Conservation (phyloP, 148 eudicot genomes). For the Amaranthus palmeri region DNA sequence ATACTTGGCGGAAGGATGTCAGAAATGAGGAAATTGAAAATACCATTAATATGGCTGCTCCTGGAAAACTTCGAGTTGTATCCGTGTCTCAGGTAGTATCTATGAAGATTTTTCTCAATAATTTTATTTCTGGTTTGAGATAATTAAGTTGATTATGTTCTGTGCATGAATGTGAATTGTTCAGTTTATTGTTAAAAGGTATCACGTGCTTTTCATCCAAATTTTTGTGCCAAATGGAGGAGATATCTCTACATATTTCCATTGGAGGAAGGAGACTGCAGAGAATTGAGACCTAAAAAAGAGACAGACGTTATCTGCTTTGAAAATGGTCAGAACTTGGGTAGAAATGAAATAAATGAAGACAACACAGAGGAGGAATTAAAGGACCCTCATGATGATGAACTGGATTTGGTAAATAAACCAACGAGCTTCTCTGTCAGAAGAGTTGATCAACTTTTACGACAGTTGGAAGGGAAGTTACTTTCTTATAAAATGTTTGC, state of each 20-base stretch:
- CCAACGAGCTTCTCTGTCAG: constrained; percentile 47
- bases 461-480: constrained; percentile 71
- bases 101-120: not conserved
- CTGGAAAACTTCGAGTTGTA: constrained; percentile 63
- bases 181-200: constrained; percentile 41
- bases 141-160: constrained; percentile 8
- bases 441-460: constrained; percentile 64
- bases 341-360: constrained; percentile 20
- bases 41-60: constrained; percentile 56
- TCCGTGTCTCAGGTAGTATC: constrained; percentile 56
- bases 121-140: not conserved
- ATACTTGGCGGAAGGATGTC: constrained; percentile 92
- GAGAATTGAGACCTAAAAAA: constrained; percentile 19
- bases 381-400: constrained; percentile 23
- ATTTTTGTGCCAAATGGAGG: constrained; percentile 96
- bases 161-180: constrained; percentile 10
- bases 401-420: constrained; percentile 38
- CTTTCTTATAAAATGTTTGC: constrained; percentile 94
- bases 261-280: constrained; percentile 38
- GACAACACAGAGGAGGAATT: constrained; percentile 18
- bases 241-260: constrained; percentile 89
- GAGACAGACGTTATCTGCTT: constrained; percentile 19
- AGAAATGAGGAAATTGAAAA: constrained; percentile 50
- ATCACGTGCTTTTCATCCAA: constrained; percentile 91
- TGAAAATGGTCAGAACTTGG: constrained; percentile 17